Conservation (phyloP, 495 filamentous ascomycete species). For the Talaromyces liani region DNA sequence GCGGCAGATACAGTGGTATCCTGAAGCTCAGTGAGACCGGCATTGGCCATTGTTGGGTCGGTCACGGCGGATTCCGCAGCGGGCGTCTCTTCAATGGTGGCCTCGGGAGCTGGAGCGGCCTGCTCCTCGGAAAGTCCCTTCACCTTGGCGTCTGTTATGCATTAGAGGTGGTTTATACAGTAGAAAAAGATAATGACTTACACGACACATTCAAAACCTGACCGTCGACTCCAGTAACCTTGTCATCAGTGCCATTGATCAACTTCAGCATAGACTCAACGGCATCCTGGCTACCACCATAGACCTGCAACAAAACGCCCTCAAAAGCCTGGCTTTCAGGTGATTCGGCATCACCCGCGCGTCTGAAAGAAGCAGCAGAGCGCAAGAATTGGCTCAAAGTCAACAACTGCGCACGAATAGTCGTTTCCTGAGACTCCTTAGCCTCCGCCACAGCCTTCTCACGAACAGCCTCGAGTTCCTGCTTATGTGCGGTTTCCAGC, state of each 20-base stretch:
- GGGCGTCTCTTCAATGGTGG: conserved; percentile 9
- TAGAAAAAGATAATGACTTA: conserved; percentile 34
- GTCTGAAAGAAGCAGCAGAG: conserved; percentile 66
- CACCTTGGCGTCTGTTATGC: conserved; percentile 53
- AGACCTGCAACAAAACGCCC: conserved; percentile 79
- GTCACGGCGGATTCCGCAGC: conserved; percentile 38
- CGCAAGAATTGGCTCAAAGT: conserved; percentile 72
- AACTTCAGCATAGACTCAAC: conserved; percentile 79
- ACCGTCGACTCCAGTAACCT: conserved; percentile 55
- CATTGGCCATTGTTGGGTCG: conserved; percentile 73
- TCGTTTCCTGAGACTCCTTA: conserved; percentile 45
- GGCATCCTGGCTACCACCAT: conserved; percentile 75
- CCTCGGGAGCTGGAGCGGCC: conserved; percentile 19
- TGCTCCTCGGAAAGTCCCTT: conserved; percentile 47
- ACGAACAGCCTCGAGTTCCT: conserved; percentile 63
- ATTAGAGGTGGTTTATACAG: not conserved
- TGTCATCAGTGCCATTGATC: conserved; percentile 72
- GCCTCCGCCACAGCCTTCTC: conserved; percentile 56
- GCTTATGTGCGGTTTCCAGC: conserved; percentile 60
- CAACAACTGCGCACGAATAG: conserved; percentile 50
- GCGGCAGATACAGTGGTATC: conserved; percentile 24
- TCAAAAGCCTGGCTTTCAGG: conserved; percentile 80
- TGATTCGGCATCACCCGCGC: conserved; percentile 54
- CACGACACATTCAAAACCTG: conserved; percentile 65
- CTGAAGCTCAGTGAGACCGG: conserved; percentile 66